Evolutionary conservation across 139 green algal species (phyloP).

Genomic region (Chlamydomonas asymmetrica): DNA sequence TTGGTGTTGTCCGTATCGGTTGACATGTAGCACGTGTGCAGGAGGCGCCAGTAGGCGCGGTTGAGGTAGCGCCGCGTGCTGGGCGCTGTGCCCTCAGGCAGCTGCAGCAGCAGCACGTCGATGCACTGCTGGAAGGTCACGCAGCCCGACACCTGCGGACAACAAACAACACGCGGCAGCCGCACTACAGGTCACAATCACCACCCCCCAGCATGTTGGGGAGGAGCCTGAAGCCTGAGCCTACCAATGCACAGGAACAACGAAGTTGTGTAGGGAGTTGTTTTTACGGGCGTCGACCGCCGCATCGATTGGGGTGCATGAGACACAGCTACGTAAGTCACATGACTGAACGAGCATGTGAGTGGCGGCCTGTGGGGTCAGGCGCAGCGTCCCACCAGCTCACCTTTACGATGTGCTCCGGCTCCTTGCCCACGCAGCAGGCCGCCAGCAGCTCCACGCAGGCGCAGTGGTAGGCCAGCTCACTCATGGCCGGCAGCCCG

Average conservation of each 20-base stretch:
- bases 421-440: conserved; percentile 34
- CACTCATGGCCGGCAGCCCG: neutral
- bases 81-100: neutral
- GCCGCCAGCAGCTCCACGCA: conserved; percentile 32
- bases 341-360: too few relatives aligned
- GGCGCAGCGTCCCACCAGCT: too few relatives aligned
- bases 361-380: too few relatives aligned
- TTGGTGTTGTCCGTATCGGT: conserved; percentile 42
- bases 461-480: conserved; percentile 31
- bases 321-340: too few relatives aligned
- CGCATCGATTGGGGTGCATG: too few relatives aligned
- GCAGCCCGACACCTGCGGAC: conserved; percentile 18
- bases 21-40: conserved; percentile 27
- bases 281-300: too few relatives aligned
- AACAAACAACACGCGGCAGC: too few relatives aligned
- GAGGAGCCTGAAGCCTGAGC: too few relatives aligned
- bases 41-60: conserved; percentile 29
- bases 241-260: too few relatives aligned
- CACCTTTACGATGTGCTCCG: conserved; percentile 32
- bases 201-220: too few relatives aligned
- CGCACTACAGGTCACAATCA: too few relatives aligned
- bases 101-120: conserved; percentile 31
- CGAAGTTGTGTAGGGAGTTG: too few relatives aligned
- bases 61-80: conserved; percentile 30
- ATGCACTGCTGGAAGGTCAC: conserved; percentile 10